Evolutionary conservation across 2,329 filamentous ascomycete species (phyloP).

Genomic region (Alternaria arbusti): DNA sequence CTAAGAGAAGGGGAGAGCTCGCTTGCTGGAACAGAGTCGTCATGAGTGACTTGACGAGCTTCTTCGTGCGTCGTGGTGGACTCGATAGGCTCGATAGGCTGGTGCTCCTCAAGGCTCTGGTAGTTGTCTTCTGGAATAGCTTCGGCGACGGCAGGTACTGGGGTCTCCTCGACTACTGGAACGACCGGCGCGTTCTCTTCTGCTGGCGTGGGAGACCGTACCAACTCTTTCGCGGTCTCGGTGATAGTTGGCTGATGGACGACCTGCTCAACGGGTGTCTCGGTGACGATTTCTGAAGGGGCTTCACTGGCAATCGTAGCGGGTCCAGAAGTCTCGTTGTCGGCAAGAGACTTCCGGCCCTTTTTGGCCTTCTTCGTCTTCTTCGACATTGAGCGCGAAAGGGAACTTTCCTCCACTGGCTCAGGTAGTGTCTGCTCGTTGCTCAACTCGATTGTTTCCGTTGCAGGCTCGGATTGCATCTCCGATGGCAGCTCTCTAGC

Average conservation of each 20-base stretch:
- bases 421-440: background rate
- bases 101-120: constrained; percentile 1
- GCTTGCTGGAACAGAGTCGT: background rate
- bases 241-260: background rate
- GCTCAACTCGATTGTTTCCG: background rate
- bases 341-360: constrained; percentile 9
- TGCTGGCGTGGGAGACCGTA: constrained; percentile 1
- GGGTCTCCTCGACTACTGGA: background rate
- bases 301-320: constrained; percentile 4
- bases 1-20: constrained; percentile 34
- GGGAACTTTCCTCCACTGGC: constrained; percentile 9
- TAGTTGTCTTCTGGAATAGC: background rate
- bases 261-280: background rate
- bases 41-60: background rate
- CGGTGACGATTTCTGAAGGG: background rate
- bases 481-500: background rate
- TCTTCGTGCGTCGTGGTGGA: background rate
- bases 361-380: constrained; percentile 39
- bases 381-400: constrained; percentile 26
- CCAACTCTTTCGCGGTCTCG: background rate
- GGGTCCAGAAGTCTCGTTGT: background rate
- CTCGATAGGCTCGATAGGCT: background rate
- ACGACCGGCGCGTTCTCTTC: background rate
- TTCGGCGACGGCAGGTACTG: background rate
- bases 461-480: background rate